Percentiles rank a stretch among this genome's conserved stretches.
Evolutionary conservation across 1,139 yeast species (phyloP).

Genomic region (Scheffersomyces insectosa): DNA sequence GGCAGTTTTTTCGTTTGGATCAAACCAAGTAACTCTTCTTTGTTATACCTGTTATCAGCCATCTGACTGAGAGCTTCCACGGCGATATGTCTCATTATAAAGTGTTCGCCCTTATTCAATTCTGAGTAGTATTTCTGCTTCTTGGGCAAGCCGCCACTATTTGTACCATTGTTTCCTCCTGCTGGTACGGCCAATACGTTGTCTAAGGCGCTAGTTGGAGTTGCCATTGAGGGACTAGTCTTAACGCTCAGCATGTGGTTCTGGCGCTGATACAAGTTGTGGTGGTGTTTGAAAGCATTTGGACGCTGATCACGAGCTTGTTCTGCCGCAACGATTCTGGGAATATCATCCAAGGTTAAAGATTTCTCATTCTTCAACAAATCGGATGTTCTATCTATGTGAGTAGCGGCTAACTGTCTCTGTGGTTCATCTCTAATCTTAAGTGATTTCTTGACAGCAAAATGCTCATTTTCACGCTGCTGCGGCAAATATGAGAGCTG

Average conservation of each 20-base stretch:
- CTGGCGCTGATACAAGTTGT: slow-evolving; percentile 43
- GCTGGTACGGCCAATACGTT: slow-evolving; percentile 17
- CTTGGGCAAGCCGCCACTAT: slow-evolving; percentile 4
- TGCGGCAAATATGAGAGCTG: slow-evolving; percentile 21
- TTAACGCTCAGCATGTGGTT: slow-evolving; percentile 37
- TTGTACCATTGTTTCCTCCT: slow-evolving; percentile 2
- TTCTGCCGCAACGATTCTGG: slow-evolving; percentile 95
- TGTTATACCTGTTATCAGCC: slow-evolving; percentile 35
- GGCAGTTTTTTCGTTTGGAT: slow-evolving; percentile 58
- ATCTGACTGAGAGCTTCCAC: slow-evolving; percentile 57
- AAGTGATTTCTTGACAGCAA: slow-evolving; percentile 37
- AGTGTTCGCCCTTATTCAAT: slow-evolving; percentile 59
- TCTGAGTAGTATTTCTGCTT: slow-evolving; percentile 68
- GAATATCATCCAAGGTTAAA: slow-evolving; percentile 91
- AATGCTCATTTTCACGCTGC: slow-evolving; percentile 33
- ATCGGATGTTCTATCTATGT: slow-evolving; percentile 60
- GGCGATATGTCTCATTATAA: slow-evolving; percentile 66
- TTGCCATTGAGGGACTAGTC: slow-evolving; percentile 9
- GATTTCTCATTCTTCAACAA: slow-evolving; percentile 79
- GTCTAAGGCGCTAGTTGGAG: slow-evolving; percentile 16
- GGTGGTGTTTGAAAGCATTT: slow-evolving; percentile 76
- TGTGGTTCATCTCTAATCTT: slow-evolving; percentile 50
- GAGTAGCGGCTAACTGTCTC: slow-evolving; percentile 30
- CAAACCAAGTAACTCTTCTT: slow-evolving; percentile 54
- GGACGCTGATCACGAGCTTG: slow-evolving; percentile 93